phyloP scores from a whole-genome alignment of 169 alveolate species.

The Plasmodium gallinaceum region DNA sequence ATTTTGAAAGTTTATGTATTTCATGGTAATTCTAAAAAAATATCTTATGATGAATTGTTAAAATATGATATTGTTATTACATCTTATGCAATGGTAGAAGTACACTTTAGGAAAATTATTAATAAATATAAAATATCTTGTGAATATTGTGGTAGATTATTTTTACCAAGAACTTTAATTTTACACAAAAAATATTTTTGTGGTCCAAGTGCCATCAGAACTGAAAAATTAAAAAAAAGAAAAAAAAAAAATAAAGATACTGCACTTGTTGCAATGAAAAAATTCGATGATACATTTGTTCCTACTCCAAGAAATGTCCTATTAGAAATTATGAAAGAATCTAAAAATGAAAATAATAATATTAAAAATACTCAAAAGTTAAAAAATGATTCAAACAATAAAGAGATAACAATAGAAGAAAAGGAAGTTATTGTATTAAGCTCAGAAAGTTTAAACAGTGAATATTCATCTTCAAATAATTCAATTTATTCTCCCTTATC shows the following conservation, averaged over 20 bases:
- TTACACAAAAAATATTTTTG: conserved; percentile 91
- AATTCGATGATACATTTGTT: conserved; percentile 73
- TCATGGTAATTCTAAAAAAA: conserved; percentile 82
- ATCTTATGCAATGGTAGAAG: conserved; percentile 86
- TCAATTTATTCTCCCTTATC: conserved; percentile 50
- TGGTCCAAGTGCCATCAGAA: conserved; percentile 92
- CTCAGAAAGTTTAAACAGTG: background rate
- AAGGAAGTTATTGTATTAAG: conserved; percentile 11
- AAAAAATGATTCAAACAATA: background rate
- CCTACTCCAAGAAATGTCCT: conserved; percentile 81
- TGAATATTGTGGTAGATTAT: conserved; percentile 91
- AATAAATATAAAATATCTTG: conserved; percentile 80
- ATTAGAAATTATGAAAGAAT: conserved; percentile 78
- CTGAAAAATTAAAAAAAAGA: conserved; percentile 90
- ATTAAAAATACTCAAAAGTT: background rate
- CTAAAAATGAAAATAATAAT: conserved; percentile 38
- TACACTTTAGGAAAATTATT: conserved; percentile 80
- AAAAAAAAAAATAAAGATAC: conserved; percentile 81
- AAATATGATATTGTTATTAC: conserved; percentile 89
- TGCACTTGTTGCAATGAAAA: conserved; percentile 70
- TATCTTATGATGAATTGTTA: conserved; percentile 82
- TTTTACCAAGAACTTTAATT: conserved; percentile 85
- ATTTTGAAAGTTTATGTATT: conserved; percentile 82
- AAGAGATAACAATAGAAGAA: background rate
- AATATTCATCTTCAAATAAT: conserved; percentile 15